Conservation (phyloP, 1,139 yeast species). For the Blastobotrys indianensis region DNA sequence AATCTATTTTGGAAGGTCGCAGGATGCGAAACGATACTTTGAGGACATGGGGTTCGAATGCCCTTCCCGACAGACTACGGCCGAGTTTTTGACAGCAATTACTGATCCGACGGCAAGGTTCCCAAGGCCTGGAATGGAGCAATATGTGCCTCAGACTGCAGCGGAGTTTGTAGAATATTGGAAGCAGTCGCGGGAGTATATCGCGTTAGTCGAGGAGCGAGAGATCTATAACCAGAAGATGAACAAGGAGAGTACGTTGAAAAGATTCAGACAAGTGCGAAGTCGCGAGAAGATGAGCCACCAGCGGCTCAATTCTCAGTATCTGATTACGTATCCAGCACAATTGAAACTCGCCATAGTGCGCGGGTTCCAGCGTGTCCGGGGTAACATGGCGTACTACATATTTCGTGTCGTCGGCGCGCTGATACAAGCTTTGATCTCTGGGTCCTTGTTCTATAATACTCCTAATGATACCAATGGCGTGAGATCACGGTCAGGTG, state of each 20-base stretch:
- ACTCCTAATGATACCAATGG: conserved; percentile 43
- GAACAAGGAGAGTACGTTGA: neutral
- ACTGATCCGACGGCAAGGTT: conserved; percentile 50
- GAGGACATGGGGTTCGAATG: conserved; percentile 54
- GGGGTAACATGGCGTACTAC: conserved; percentile 49
- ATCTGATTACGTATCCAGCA: conserved; percentile 32
- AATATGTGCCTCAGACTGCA: conserved; percentile 48
- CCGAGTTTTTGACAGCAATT: conserved; percentile 55
- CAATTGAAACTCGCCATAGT: conserved; percentile 34
- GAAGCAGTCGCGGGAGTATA: conserved; percentile 44
- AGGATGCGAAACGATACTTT: conserved; percentile 46
- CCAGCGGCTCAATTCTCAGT: conserved; percentile 32
- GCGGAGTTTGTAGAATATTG: conserved; percentile 51
- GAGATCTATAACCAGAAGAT: neutral
- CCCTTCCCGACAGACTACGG: conserved; percentile 54
- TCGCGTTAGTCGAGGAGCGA: conserved; percentile 24
- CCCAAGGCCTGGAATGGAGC: conserved; percentile 33
- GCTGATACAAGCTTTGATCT: conserved; percentile 45
- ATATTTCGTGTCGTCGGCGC: conserved; percentile 45
- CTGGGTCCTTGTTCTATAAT: conserved; percentile 51
- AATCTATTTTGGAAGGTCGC: conserved; percentile 50
- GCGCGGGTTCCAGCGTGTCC: conserved; percentile 50
- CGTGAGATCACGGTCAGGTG: conserved; percentile 48
- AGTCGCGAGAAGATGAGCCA: conserved; percentile 21
- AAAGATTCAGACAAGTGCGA: conserved; percentile 29